Evolutionary conservation across 2,329 filamentous ascomycete genomes (phyloP), one percentile per base, ranked within the genome.

Genomic region (Ceratocystis colombiana): DNA sequence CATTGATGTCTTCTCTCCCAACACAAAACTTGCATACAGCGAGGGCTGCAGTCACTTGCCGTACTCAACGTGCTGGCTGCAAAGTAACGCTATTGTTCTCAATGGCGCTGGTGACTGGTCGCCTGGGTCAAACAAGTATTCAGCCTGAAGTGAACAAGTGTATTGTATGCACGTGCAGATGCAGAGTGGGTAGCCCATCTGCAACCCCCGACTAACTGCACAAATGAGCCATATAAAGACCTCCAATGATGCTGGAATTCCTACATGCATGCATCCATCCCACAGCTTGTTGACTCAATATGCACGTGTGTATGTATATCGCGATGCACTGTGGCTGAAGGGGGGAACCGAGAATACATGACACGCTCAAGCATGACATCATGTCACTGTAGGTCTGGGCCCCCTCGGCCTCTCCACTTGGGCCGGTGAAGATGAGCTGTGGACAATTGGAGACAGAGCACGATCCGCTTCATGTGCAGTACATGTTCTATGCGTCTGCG

Each of bases 111-210:
- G 20, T 55, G 20, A 41, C 37, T 41, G 22, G 25, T 15, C 22
- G 50, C 50, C 15, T 12, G 50, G 22, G 50, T 12, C 37, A 41
- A 41, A 41, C 37, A 15, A 17, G 50, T 25, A 28, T 55, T 55
- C 28, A 57, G 53, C 12, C 53, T 57, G 53, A 33, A 57, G 25
- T 12, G 28, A 28, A 12, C 22, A 57, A 30, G 4, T 57, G 17
- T 33, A 57, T 22, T 30, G 25, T 57, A 30, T 57, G 53, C 53
- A 57, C 53, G 48, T 53, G 48, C 48, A 53, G 48, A 53, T 53
- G 20, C 48, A 53, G 48, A 22, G 48, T 53, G 48, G n/a, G 48
- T 53, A 53, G 48, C 20, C 48, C 48, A 20, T 20, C n/a, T 53
- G n/a, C 17, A 53, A 53, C n/a, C 48, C 22, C n/a, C 17, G 20